Evolutionary conservation across 2,329 filamentous ascomycete species (phyloP).

Genomic region (Cytospora mali): DNA sequence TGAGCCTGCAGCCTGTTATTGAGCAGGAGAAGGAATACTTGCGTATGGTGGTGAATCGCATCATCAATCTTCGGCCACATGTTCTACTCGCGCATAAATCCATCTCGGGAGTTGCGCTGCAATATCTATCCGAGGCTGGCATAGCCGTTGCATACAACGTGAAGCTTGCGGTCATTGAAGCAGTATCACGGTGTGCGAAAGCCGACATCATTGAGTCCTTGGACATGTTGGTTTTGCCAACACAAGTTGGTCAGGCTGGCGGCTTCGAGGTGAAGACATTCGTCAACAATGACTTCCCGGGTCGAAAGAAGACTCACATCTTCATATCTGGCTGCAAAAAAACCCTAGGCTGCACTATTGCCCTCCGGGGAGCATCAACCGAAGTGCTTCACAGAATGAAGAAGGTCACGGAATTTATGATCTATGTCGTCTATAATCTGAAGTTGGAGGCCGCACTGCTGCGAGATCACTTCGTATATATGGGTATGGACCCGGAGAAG

Average conservation of each 20-base stretch:
- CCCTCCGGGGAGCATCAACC: slow-evolving; percentile 78
- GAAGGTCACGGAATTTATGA: slow-evolving; percentile 96
- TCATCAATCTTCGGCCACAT: slow-evolving; percentile 81
- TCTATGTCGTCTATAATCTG: slow-evolving; percentile 97
- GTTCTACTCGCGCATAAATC: slow-evolving; percentile 90
- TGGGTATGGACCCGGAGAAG: slow-evolving; percentile 63
- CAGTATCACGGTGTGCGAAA: slow-evolving; percentile 88
- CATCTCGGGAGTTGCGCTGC: slow-evolving; percentile 86
- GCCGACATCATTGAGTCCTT: slow-evolving; percentile 92
- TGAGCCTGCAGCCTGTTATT: slow-evolving; percentile 96
- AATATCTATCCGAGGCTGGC: slow-evolving; percentile 83
- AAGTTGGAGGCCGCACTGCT: slow-evolving; percentile 94
- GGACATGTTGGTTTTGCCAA: slow-evolving; percentile 82
- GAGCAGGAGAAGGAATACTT: slow-evolving; percentile 95
- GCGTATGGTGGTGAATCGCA: slow-evolving; percentile 86
- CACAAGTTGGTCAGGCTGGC: slow-evolving; percentile 77
- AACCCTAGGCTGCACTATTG: slow-evolving; percentile 92
- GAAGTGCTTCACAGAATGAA: slow-evolving; percentile 78
- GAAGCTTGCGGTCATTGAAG: slow-evolving; percentile 92
- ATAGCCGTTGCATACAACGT: slow-evolving; percentile 97
- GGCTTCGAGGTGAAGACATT: slow-evolving; percentile 97
- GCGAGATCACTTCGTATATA: slow-evolving; percentile 73
- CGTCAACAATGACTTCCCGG: slow-evolving; percentile 72
- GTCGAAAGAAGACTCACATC: slow-evolving; percentile 90
- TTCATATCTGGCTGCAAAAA: slow-evolving; percentile 89